Conservation (phyloP, 1,284 basidiomycete species). For the Rhodotorula sp. region DNA sequence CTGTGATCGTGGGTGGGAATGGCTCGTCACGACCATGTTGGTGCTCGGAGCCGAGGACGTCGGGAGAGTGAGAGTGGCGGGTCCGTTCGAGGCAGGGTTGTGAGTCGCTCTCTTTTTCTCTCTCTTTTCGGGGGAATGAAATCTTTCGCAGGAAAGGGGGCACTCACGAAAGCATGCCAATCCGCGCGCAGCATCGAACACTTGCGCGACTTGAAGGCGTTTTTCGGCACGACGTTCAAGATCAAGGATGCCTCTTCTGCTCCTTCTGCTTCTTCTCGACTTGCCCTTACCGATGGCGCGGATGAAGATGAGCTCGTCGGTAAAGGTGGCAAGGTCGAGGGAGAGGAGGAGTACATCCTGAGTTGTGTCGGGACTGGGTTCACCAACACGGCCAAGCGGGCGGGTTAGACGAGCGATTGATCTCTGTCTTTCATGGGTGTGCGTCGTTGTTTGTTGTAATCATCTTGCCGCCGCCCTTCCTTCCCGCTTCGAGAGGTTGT, state of each 20-base stretch:
- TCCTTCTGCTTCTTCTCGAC: not conserved
- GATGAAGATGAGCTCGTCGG: conserved; percentile 28
- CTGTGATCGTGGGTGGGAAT: conserved; percentile 85
- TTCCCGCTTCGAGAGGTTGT: no score
- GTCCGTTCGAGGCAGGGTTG: conserved; percentile 49
- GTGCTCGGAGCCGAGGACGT: conserved; percentile 94
- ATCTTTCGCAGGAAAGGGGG: not conserved
- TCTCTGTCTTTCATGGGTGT: no score
- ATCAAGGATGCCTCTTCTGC: conserved; percentile 47
- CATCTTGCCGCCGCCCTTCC: no score
- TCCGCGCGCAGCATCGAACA: conserved; percentile 72
- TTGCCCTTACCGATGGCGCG: conserved; percentile 14
- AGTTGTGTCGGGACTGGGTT: conserved; percentile 55
- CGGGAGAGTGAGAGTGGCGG: conserved; percentile 78
- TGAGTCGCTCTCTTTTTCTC: conserved; percentile 42
- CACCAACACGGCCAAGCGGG: conserved; percentile 53
- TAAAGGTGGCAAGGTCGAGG: conserved; percentile 5
- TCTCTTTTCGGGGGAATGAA: conserved; percentile 16
- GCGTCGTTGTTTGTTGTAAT: no score
- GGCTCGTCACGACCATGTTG: conserved; percentile 85
- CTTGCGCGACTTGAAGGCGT: conserved; percentile 73
- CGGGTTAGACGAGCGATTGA: no score
- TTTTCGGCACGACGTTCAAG: conserved; percentile 69
- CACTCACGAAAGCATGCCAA: not conserved
- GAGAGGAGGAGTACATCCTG: conserved; percentile 46